phyloP scores from a whole-genome alignment of 768 basidiomycete genomes.

The Leucocoprinus birnbaumii region DNA sequence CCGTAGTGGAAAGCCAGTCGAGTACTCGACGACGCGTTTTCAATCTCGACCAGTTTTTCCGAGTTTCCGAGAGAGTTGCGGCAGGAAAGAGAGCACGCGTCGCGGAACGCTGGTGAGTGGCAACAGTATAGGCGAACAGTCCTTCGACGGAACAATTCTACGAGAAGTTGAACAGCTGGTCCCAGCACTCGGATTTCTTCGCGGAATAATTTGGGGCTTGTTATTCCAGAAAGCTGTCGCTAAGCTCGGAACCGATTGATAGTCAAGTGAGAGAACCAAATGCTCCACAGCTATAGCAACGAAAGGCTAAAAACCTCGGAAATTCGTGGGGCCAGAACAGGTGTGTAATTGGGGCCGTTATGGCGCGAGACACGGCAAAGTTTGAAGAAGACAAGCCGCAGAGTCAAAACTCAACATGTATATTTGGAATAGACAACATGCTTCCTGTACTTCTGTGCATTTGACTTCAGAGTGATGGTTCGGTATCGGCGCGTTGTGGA shows the following conservation, averaged over 20 bases:
- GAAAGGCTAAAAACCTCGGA: not conserved
- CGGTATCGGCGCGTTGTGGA: not conserved
- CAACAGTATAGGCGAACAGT: not conserved
- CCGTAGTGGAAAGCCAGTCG: not conserved
- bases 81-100: not conserved
- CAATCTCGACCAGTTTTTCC: not conserved
- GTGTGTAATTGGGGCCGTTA: not conserved
- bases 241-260: not conserved
- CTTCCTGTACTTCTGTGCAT: too few relatives aligned
- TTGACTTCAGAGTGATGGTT: too few relatives aligned
- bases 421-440: not conserved
- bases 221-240: not conserved
- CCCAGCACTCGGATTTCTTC: not conserved
- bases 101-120: not conserved
- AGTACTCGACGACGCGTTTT: not conserved
- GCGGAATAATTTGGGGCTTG: not conserved
- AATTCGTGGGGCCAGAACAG: not conserved
- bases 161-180: not conserved
- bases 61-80: not conserved
- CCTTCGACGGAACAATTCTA: not conserved
- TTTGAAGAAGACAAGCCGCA: not conserved
- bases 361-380: not conserved
- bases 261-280: not conserved
- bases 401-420: not conserved
- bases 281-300: not conserved